Conservation (phyloP, 176 grass and related monocot species). For the Rhynchospora breviuscula region DNA sequence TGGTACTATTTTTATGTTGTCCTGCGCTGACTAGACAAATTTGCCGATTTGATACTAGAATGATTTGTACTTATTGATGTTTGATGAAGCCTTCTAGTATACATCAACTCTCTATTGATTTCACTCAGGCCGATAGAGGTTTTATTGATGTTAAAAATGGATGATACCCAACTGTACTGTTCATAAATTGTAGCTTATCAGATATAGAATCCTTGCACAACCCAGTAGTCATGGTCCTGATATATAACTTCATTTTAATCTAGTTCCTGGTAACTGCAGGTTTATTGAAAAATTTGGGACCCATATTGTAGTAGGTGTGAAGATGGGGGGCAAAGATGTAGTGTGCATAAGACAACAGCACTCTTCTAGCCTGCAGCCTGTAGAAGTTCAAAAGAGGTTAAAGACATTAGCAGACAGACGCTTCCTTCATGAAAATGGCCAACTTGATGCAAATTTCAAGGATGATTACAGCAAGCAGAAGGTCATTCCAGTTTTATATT, state of each 20-base stretch:
- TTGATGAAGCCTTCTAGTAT: not conserved
- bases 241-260: not conserved
- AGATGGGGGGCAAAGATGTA: constrained; percentile 98
- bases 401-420: constrained; percentile 76
- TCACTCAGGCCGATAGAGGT: not conserved
- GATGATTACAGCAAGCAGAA: constrained; percentile 54
- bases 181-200: not conserved
- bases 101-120: not conserved
- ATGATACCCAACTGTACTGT: not conserved
- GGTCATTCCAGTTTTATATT: constrained; percentile 36
- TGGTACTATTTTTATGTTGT: too few relatives aligned
- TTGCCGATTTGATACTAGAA: not conserved
- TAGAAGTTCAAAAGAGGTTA: constrained; percentile 85
- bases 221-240: not conserved
- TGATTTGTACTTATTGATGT: not conserved
- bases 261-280: constrained; percentile 34
- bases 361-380: constrained; percentile 62
- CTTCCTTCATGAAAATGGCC: constrained; percentile 49
- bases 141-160: not conserved
- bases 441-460: constrained; percentile 48
- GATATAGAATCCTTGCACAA: not conserved
- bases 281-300: constrained; percentile 94
- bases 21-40: not conserved
- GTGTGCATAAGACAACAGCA: constrained; percentile 87
- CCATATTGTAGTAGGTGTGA: constrained; percentile 86